Evolutionary conservation across 2,329 filamentous ascomycete species (phyloP), one percentile per base, ranked within the genome.

Genomic region (Pseudogymnoascus sp.): DNA sequence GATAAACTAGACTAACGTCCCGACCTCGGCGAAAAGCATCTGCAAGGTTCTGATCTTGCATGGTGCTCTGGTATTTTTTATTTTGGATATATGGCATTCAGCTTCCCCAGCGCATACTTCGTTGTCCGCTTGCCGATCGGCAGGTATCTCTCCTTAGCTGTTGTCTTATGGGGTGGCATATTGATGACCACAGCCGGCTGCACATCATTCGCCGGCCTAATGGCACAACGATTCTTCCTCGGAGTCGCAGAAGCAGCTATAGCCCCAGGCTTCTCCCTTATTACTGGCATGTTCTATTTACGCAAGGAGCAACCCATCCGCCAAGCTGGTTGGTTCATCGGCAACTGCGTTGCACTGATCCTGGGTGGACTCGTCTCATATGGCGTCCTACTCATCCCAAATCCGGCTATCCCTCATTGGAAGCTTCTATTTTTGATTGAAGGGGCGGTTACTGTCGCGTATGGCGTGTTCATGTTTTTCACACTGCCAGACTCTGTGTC

Each of bases 401-500:
- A 57, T 13, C 21, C 23, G 17, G 5, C 31, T 47, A 38, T 70
- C 21, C 42, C 64, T 0, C 65, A 65, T 11, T 70, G 69, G 69
- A 70, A 70, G 36, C 63, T 67, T 13, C 65, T 68, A 9, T 72
- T 65, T 40, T 31, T 71, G 3, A 68, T 71, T 28, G 64, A 67
- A 15, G 72, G 72, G 13, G 66, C 68, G 11, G 61, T 67, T 68
- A 72, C 17, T n/a, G 67, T 33, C 69, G 71, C 65, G 67, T 75
- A 33, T 61, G 76, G 65, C 0, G 60, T 76, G 3, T 64, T 79
- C 3, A 82, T 82, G 68, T 72, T 78, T 23, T 77, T 75, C 68
- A 64, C 79, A 64, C 71, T 83, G 17, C 82, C 82, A 0, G 80
- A 82, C 68, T 79, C 77, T 8, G 80, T 80, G 1, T 78, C 82